A percentile compares a stretch with the other conserved stretches of the same genome.
Evolutionary conservation across 1,284 basidiomycete genomes (phyloP).

Genomic region (Melampsora larici-populina): DNA sequence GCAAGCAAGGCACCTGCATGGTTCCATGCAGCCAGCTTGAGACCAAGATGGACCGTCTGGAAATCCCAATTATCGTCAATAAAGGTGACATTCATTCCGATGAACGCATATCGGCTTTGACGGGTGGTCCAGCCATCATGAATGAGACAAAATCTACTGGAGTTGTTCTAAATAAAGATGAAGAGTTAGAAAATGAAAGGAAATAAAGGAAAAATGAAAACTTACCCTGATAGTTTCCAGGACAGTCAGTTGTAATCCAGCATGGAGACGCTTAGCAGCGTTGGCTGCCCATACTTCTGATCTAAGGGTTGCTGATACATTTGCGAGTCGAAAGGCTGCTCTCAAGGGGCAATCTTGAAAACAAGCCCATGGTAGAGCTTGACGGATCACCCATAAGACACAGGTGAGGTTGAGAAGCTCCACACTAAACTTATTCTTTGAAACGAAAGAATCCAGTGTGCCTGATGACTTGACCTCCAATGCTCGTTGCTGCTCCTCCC

Average conservation of each 20-base stretch:
- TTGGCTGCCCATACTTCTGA: slow-evolving; percentile 6
- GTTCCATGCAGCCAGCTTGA: slow-evolving; percentile 4
- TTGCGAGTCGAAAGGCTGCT: neutral
- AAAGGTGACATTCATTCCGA: slow-evolving; percentile 1
- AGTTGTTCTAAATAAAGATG: neutral
- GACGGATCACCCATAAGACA: too few species aligned
- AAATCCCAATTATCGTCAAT: neutral
- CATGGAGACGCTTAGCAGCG: neutral
- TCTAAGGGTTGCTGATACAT: neutral
- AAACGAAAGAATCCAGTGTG: neutral
- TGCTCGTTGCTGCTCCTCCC: neutral
- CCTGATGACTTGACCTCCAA: neutral
- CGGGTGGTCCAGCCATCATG: slow-evolving; percentile 17
- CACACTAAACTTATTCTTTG: neutral
- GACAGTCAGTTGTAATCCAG: neutral
- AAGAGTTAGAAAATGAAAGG: neutral
- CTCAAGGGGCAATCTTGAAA: neutral
- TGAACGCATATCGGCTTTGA: slow-evolving; percentile 6
- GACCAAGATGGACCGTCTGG: neutral
- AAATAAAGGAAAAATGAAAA: neutral
- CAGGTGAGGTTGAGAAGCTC: too few species aligned
- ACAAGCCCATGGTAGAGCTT: too few species aligned
- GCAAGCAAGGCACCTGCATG: slow-evolving; percentile 3
- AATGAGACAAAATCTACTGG: neutral
- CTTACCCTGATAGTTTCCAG: slow-evolving; percentile 4